Base-by-base conservation (phyloP, 345 rosid species). In the Camelina hispida region DNA sequence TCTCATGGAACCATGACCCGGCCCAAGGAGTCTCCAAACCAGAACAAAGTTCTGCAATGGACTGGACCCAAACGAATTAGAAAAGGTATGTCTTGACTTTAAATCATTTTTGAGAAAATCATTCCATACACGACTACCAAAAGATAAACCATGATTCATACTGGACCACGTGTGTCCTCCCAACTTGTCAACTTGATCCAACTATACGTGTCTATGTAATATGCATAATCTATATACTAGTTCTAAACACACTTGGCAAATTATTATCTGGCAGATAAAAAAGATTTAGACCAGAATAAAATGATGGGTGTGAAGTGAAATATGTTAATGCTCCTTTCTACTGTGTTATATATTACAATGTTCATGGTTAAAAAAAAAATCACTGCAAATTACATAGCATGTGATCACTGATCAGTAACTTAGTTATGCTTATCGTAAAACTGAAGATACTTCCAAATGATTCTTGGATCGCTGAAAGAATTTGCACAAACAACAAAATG, bases 181-280 rank as follows among this genome's bases (percentile, higher is more conserved):
- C 75, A 59, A 71, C 68, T 71, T 71, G 60, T 10, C 75, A 60
- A 60, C 40, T 50, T 71, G 66, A 22, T 55, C 63, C 53, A 68
- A 28, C 11, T n/a, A 16, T 38, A 50, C 57, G 57, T 50, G 58
- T 66, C 13, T 17, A 18, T 1, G 2, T 50, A 46, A 4, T 18
- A 12, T 38, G 28, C 16, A 50, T 28, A 28, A 28, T 28, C 30
- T 28, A 28, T 28, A 28, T 28, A n/a, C n/a, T n/a, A 28, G 30
- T 28, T 28, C 5, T 4, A 28, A 28, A 28, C 32, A 48, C 44
- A 50, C 46, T 46, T 32, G 9, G 40, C 42, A 34, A 16, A 17
- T 2, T 17, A 5, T 59, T 37, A 9, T n/a, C 8, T 46, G 9
- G 35, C 9, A 12, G 7, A 66, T 17, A 17, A 13, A 13, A 67